phyloP scores from a whole-genome alignment of 805 yeast genomes.

The Spathaspora girioi region DNA sequence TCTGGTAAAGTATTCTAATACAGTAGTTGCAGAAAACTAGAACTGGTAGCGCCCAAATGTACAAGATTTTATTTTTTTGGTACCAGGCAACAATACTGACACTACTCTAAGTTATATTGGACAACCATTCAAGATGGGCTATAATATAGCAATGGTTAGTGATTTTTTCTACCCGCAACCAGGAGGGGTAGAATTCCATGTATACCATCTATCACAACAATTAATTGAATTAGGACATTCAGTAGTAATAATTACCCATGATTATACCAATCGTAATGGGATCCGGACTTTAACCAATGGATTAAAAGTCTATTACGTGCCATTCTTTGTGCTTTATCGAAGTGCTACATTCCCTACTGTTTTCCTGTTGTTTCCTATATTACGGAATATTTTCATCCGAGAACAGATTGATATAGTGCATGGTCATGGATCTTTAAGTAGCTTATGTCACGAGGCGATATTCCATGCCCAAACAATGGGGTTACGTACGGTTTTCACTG shows the following conservation, averaged over 20 bases:
- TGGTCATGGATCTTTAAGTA: slow-evolving; percentile 89
- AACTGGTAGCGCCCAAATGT: no score
- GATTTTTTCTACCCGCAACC: slow-evolving; percentile 98
- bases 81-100: neutral
- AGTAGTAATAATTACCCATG: slow-evolving; percentile 84
- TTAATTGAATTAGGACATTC: slow-evolving; percentile 78
- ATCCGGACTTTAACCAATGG: slow-evolving; percentile 85
- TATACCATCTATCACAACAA: slow-evolving; percentile 84
- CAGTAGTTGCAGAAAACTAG: no score
- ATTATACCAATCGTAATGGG: slow-evolving; percentile 79
- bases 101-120: neutral
- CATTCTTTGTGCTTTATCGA: slow-evolving; percentile 74
- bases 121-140: slow-evolving; percentile 15
- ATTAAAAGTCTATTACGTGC: slow-evolving; percentile 86
- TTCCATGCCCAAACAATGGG: slow-evolving; percentile 95
- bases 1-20: no score
- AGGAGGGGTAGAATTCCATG: slow-evolving; percentile 96
- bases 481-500: slow-evolving; percentile 85
- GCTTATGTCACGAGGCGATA: slow-evolving; percentile 84
- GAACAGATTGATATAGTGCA: slow-evolving; percentile 88
- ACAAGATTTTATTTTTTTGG: neutral
- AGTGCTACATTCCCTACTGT: slow-evolving; percentile 87
- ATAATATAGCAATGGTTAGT: slow-evolving; percentile 69
- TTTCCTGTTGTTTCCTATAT: slow-evolving; percentile 79
- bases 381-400: slow-evolving; percentile 80